Conservation (phyloP, 805 yeast species). For the Candida ovalis region DNA sequence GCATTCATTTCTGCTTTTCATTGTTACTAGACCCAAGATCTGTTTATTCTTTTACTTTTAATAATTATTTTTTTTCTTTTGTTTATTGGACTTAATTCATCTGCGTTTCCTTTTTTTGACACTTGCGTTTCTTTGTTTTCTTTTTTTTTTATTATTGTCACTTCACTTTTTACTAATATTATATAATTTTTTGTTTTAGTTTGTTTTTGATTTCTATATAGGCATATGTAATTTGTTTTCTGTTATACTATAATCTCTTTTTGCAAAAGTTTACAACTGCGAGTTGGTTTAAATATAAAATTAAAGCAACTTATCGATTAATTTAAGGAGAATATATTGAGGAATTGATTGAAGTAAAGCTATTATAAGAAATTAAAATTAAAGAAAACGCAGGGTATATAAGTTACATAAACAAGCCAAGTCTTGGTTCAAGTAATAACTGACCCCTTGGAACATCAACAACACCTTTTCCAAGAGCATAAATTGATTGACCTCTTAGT, state of each 20-base stretch:
- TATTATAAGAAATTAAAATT: too few species aligned
- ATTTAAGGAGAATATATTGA: too few species aligned
- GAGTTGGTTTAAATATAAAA: too few species aligned
- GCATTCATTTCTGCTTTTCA: background rate
- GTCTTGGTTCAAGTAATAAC: constrained; percentile 58
- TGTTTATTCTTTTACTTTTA: too few species aligned
- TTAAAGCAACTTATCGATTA: too few species aligned
- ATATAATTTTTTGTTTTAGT: background rate
- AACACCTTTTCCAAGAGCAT: constrained; percentile 52
- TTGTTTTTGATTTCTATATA: background rate
- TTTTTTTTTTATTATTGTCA: background rate
- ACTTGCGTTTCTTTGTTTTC: background rate
- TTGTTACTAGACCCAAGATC: too few species aligned
- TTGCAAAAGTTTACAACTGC: too few species aligned
- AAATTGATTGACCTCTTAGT: constrained; percentile 72
- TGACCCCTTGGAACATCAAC: constrained; percentile 55
- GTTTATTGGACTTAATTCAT: too few species aligned
- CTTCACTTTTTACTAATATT: background rate
- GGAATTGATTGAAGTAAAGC: too few species aligned
- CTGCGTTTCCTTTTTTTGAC: too few species aligned
- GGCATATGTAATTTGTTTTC: background rate
- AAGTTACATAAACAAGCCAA: constrained; percentile 2
- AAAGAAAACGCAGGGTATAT: background rate
- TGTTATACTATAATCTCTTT: too few species aligned
- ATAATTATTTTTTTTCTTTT: too few species aligned